These are phyloP conservation scores for Farysia itapuensis DNA, from an alignment of 1,284 basidiomycete genomes.

Conservation along the genomic window DNA sequence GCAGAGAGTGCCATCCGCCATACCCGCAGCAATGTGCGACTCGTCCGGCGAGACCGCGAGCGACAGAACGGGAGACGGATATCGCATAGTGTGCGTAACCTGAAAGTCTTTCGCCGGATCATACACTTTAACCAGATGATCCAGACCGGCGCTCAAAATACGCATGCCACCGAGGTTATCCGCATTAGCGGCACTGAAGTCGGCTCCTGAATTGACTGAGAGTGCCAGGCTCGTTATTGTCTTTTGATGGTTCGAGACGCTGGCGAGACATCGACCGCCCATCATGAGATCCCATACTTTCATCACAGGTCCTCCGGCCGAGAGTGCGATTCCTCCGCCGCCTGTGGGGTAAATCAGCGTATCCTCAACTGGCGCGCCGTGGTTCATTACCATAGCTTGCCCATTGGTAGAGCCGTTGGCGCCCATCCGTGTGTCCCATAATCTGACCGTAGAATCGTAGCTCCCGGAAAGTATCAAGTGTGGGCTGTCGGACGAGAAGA, in stretches of 20 bases:
- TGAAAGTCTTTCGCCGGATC: conserved; percentile 73
- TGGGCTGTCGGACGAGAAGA: conserved; percentile 79
- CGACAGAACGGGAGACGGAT: conserved; percentile 87
- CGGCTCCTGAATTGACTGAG: conserved; percentile 47
- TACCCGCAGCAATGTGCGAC: conserved; percentile 90
- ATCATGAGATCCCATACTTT: conserved; percentile 94
- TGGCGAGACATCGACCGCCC: conserved; percentile 69
- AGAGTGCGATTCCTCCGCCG: conserved; percentile 76
- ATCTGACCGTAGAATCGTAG: conserved; percentile 86
- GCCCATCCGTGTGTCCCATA: conserved; percentile 76
- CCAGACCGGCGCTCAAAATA: conserved; percentile 84
- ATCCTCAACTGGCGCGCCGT: conserved; percentile 78
- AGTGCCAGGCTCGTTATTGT: conserved; percentile 78
- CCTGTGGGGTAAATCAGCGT: conserved; percentile 84
- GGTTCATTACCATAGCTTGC: conserved; percentile 55
- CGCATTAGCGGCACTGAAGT: conserved; percentile 18
- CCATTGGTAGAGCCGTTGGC: conserved; percentile 48
- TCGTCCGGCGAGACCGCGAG: conserved; percentile 95
- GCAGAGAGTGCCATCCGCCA: conserved; percentile 88
- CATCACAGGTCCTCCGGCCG: conserved; percentile 87
- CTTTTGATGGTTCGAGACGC: conserved; percentile 84
- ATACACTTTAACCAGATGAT: conserved; percentile 98
- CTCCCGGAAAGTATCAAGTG: conserved; percentile 86
- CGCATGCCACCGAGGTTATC: conserved; percentile 66
- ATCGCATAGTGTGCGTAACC: conserved; percentile 98